Evolutionary conservation across 768 basidiomycete genomes (phyloP).

Genomic region (Pleurotus platypus): DNA sequence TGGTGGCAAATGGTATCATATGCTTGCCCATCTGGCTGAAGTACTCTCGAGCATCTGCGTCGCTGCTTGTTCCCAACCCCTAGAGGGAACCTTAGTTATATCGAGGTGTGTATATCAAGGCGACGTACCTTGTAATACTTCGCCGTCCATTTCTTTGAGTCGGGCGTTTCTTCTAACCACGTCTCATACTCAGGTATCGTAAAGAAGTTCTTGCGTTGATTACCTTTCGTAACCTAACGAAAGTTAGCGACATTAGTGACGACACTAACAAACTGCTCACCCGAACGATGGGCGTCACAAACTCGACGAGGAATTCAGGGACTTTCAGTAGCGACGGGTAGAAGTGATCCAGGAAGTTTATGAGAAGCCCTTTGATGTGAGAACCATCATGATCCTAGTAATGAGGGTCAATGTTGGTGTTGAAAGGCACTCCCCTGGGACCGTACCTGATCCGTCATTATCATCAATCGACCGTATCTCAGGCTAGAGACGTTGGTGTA

Average conservation of each 20-base stretch:
- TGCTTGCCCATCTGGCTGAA: conserved; percentile 92
- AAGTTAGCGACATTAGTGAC: background rate
- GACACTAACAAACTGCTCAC: conserved; percentile 36
- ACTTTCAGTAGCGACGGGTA: conserved; percentile 91
- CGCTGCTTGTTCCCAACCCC: conserved; percentile 95
- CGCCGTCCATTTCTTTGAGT: conserved; percentile 77
- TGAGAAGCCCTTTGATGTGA: conserved; percentile 99
- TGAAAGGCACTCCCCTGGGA: background rate
- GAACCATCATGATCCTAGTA: conserved; percentile 96
- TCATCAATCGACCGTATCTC: conserved; percentile 95
- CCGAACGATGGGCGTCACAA: conserved; percentile 96
- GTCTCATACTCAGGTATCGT: conserved; percentile 96
- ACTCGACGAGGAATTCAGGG: conserved; percentile 92
- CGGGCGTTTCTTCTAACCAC: conserved; percentile 80
- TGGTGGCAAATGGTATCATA: conserved; percentile 86
- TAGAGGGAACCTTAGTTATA: conserved; percentile 25
- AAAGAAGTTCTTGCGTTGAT: conserved; percentile 83
- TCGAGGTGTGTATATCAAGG: background rate
- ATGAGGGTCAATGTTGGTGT: conserved; percentile 5
- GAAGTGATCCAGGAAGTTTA: conserved; percentile 97
- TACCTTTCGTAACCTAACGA: conserved; percentile 70
- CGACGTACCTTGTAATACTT: conserved; percentile 95
- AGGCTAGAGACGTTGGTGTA: conserved; percentile 66
- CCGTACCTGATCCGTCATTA: conserved; percentile 98
- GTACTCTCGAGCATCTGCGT: conserved; percentile 88